phyloP scores from a whole-genome alignment of 768 basidiomycete species.

The Psilocybe cubensis region DNA sequence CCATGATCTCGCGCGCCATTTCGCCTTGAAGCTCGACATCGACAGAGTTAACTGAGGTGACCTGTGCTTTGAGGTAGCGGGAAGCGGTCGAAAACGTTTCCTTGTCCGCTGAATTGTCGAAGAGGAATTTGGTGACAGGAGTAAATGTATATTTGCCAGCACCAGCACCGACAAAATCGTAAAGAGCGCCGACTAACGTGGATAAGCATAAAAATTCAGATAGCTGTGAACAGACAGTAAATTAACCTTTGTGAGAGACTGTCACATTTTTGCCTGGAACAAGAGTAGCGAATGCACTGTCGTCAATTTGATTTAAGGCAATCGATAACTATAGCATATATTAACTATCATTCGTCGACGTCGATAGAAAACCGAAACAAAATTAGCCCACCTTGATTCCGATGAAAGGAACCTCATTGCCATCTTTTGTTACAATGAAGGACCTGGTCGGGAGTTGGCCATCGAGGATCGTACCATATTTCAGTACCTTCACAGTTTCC shows the following conservation, averaged over 20 bases:
- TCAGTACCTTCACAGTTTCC: slow-evolving; percentile 44
- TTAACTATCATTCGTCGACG: background rate
- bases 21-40: slow-evolving; percentile 38
- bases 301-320: slow-evolving; percentile 39
- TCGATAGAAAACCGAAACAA: background rate
- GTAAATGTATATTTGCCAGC: slow-evolving; percentile 43
- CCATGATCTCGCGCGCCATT: slow-evolving; percentile 31
- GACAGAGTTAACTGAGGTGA: slow-evolving; percentile 25
- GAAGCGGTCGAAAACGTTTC: slow-evolving; percentile 13
- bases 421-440: slow-evolving; percentile 45
- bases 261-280: slow-evolving; percentile 42
- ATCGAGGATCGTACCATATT: slow-evolving; percentile 51
- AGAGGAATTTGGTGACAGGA: slow-evolving; percentile 42
- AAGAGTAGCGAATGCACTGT: slow-evolving; percentile 42
- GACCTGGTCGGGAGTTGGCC: slow-evolving; percentile 44
- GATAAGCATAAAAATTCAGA: background rate
- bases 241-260: slow-evolving; percentile 40
- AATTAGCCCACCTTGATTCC: slow-evolving; percentile 40
- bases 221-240: background rate
- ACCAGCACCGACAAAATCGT: slow-evolving; percentile 44
- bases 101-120: slow-evolving; percentile 27
- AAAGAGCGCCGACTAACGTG: slow-evolving; percentile 40
- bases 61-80: slow-evolving; percentile 30
- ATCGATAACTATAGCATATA: slow-evolving; percentile 38
- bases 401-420: slow-evolving; percentile 40